phyloP scores from a whole-genome alignment of 2,329 filamentous ascomycete species.

The Erysiphe pulchra region DNA sequence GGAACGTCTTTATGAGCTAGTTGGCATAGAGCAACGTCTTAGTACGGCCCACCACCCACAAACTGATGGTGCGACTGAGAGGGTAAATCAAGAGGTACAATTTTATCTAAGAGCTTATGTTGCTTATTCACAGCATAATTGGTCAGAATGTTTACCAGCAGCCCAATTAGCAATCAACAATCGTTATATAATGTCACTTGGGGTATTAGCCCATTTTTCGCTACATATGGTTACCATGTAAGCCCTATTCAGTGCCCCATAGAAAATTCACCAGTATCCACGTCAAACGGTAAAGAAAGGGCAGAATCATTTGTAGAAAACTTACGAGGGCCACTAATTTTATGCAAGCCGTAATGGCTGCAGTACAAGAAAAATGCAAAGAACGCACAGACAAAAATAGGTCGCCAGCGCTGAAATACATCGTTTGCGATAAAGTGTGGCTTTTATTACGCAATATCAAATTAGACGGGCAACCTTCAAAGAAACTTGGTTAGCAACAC shows the following conservation, averaged over 20 bases:
- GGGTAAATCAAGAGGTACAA: not conserved
- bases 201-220: not conserved
- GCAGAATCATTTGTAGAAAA: not conserved
- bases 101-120: not conserved
- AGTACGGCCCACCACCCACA: not conserved
- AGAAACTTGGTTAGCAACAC: not conserved
- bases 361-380: not conserved
- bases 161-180: not conserved
- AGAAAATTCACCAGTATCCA: not conserved
- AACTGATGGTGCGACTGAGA: not conserved
- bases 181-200: not conserved
- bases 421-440: not conserved
- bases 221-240: not conserved
- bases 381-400: not conserved
- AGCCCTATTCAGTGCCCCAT: not conserved
- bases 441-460: not conserved
- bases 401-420: not conserved
- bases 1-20: not conserved
- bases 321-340: not conserved
- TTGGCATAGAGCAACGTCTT: not conserved
- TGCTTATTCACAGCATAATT: not conserved
- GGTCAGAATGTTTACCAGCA: not conserved
- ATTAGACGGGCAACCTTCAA: not conserved
- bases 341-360: not conserved
- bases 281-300: not conserved